Percentiles rank a stretch among this genome's conserved stretches.
Evolutionary conservation across 2,329 filamentous ascomycete species (phyloP).

Genomic region (Zasmidium citrigriseum): DNA sequence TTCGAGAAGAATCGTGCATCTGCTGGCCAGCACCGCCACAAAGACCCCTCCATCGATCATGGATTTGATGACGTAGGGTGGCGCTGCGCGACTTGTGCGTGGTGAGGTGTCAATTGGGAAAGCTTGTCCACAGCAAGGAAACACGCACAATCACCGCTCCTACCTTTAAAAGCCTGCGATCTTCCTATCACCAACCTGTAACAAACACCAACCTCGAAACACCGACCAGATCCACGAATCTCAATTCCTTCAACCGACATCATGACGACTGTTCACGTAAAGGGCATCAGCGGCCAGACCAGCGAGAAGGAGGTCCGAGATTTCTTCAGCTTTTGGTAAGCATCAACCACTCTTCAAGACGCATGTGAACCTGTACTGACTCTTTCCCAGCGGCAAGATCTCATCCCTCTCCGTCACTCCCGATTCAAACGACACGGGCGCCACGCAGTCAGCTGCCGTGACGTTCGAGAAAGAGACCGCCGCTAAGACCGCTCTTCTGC

Average conservation of each 20-base stretch:
- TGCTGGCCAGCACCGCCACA: too few species aligned
- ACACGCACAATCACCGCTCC: background rate
- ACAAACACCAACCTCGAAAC: background rate
- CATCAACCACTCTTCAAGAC: conserved; percentile 12
- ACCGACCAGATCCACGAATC: background rate
- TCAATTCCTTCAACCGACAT: conserved; percentile 13
- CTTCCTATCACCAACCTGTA: background rate
- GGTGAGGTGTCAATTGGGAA: background rate
- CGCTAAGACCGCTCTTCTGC: conserved; percentile 91
- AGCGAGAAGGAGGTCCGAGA: conserved; percentile 89
- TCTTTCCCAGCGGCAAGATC: conserved; percentile 76
- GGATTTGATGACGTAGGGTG: background rate
- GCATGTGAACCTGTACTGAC: conserved; percentile 10
- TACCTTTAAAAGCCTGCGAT: background rate
- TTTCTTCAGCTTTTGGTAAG: conserved; percentile 95
- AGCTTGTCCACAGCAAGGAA: background rate
- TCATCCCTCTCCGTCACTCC: conserved; percentile 74
- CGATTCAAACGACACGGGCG: conserved; percentile 53
- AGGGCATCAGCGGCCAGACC: conserved; percentile 81
- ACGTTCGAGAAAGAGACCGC: conserved; percentile 96
- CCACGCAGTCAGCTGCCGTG: conserved; percentile 82
- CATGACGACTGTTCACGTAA: conserved; percentile 75
- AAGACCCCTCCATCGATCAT: too few species aligned
- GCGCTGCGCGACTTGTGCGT: background rate
- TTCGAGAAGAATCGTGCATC: background rate